Evolutionary conservation across 2,329 filamentous ascomycete genomes (phyloP).

Genomic region (Neonectria hederae): DNA sequence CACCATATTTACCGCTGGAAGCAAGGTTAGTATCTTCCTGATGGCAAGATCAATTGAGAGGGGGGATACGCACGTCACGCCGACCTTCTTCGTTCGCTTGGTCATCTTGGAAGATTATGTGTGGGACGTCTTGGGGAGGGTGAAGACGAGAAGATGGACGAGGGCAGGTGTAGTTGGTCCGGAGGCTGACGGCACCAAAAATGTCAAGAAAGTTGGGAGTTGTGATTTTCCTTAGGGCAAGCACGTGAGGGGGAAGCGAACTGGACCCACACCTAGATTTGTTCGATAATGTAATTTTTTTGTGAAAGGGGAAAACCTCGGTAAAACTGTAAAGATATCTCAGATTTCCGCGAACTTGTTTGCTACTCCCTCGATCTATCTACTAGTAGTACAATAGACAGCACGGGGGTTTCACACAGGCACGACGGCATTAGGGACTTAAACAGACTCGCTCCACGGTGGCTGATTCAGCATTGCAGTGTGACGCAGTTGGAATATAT

Average conservation of each 20-base stretch:
- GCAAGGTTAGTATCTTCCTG: conserved; percentile 43
- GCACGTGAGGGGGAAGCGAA: conserved; percentile 49
- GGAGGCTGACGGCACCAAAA: conserved; percentile 46
- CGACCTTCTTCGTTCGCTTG: conserved; percentile 97
- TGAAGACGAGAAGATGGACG: conserved; percentile 46
- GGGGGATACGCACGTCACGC: conserved; percentile 73
- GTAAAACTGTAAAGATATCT: conserved; percentile 56
- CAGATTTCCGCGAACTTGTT: neutral
- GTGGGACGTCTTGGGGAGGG: conserved; percentile 48
- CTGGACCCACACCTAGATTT: conserved; percentile 37
- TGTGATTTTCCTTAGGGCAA: conserved; percentile 56
- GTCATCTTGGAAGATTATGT: conserved; percentile 77
- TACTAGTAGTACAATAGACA: no score
- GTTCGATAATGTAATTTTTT: conserved; percentile 12
- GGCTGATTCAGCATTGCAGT: neutral
- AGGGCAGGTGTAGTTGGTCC: conserved; percentile 46
- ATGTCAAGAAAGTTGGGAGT: conserved; percentile 46
- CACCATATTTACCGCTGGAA: conserved; percentile 85
- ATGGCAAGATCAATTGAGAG: conserved; percentile 9
- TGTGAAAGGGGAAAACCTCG: conserved; percentile 65
- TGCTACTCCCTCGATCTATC: neutral
- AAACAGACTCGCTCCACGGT: neutral
- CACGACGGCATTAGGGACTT: neutral
- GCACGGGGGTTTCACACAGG: neutral
- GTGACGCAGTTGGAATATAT: neutral